phyloP scores from a whole-genome alignment of 148 eudicot genomes.

The Rhododendron mucronatum region DNA sequence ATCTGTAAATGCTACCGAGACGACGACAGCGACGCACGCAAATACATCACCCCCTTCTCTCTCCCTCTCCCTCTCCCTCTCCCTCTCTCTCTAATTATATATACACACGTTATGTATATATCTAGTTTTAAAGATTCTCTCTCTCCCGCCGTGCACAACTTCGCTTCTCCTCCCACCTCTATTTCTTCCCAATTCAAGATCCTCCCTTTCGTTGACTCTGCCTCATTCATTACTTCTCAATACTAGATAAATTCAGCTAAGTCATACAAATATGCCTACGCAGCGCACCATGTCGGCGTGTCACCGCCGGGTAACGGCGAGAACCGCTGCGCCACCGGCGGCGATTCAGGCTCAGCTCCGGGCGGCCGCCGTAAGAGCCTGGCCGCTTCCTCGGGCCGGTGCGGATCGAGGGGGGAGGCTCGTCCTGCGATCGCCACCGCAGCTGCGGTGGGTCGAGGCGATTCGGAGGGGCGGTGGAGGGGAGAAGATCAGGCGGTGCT shows the following conservation, averaged over 20 bases:
- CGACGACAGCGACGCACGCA: too few relatives aligned
- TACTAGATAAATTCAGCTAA: neutral
- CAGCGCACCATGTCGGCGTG: constrained; percentile 22
- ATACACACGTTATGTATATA: too few relatives aligned
- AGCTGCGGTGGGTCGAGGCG: constrained; percentile 17
- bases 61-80: too few relatives aligned
- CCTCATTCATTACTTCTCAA: neutral
- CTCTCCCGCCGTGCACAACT: neutral
- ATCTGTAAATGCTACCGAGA: too few relatives aligned
- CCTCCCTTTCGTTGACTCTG: neutral
- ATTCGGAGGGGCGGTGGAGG: constrained; percentile 9
- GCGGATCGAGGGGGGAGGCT: constrained; percentile 2
- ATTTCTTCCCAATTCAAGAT: neutral
- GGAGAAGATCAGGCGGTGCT: neutral
- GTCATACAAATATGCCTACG: neutral
- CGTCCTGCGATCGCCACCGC: constrained; percentile 11
- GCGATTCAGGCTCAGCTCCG: neutral
- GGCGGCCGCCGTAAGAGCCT: neutral
- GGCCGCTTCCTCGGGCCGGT: neutral
- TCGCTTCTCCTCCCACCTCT: neutral
- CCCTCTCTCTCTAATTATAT: too few relatives aligned
- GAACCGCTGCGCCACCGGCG: constrained; percentile 7
- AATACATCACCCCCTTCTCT: too few relatives aligned
- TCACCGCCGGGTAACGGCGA: constrained; percentile 14
- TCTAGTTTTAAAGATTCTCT: neutral